These are phyloP conservation scores for Citrus hindsii DNA, from an alignment of 345 rosid genomes.

Conservation along the genomic window DNA sequence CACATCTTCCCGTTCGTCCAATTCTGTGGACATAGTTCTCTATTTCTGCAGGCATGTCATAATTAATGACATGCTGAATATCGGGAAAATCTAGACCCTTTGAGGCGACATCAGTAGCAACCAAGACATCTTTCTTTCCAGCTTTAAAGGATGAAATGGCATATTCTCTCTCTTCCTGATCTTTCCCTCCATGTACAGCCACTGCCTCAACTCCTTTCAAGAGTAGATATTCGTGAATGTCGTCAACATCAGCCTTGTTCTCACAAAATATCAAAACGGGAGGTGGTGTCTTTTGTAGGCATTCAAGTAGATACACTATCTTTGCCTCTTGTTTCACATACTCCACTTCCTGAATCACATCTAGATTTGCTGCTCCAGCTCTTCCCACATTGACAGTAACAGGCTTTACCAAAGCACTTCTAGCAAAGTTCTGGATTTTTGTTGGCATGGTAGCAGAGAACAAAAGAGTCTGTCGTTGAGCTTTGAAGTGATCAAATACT, in stretches of 20 bases:
- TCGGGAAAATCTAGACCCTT: constrained; percentile 94
- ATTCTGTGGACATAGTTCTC: constrained; percentile 94
- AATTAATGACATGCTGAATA: constrained; percentile 86
- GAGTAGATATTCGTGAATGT: constrained; percentile 85
- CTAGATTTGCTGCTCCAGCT: constrained; percentile 97
- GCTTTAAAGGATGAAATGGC: constrained; percentile 87
- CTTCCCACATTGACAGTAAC: constrained; percentile 86
- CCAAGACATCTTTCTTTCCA: constrained; percentile 80
- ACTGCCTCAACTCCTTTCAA: constrained; percentile 96
- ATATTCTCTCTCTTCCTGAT: constrained; percentile 91
- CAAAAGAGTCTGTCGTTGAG: constrained; percentile 86
- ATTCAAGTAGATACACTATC: constrained; percentile 89
- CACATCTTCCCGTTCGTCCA: constrained; percentile 92
- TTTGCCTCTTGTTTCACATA: constrained; percentile 96
- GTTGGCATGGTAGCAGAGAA: constrained; percentile 97
- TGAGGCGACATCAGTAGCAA: constrained; percentile 92
- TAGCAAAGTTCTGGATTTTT: constrained; percentile 85
- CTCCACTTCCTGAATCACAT: constrained; percentile 95
- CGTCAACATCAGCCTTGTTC: constrained; percentile 96
- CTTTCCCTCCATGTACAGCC: constrained; percentile 89
- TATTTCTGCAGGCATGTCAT: constrained; percentile 94
- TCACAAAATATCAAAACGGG: constrained; percentile 92
- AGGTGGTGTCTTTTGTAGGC: constrained; percentile 92
- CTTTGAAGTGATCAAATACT: constrained; percentile 89
- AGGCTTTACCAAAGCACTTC: constrained; percentile 87